Conservation (phyloP, 1,139 yeast genomes). For the Yueomyces sp. region DNA sequence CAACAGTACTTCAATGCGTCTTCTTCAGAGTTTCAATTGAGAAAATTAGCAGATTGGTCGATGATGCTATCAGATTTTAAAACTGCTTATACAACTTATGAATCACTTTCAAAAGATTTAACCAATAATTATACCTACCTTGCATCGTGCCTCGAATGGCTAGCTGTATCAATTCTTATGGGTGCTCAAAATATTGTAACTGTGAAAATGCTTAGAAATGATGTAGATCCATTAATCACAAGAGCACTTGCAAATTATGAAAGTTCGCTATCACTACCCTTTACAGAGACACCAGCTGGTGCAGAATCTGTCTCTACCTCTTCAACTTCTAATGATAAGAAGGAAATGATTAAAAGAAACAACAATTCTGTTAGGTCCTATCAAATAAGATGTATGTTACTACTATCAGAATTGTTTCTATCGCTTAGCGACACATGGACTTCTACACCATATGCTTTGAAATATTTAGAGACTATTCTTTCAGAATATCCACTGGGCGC, state of each 20-base stretch:
- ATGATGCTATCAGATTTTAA: constrained; percentile 80
- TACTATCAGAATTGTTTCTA: constrained; percentile 27
- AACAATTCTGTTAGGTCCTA: constrained; percentile 23
- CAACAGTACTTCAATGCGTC: constrained; percentile 21
- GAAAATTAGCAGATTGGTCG: constrained; percentile 88
- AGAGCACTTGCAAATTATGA: constrained; percentile 31
- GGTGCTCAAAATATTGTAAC: constrained; percentile 55
- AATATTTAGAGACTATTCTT: constrained; percentile 27
- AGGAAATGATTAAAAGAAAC: constrained; percentile 20
- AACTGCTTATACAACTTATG: constrained; percentile 76
- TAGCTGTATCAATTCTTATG: constrained; percentile 60
- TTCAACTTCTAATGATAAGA: background rate
- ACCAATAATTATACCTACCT: constrained; percentile 34
- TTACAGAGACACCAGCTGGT: background rate
- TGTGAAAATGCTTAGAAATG: constrained; percentile 47
- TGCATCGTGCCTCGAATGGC: constrained; percentile 83
- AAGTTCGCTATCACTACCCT: constrained; percentile 6
- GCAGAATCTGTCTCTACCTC: background rate
- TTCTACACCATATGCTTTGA: constrained; percentile 28
- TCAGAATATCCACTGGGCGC: constrained; percentile 23
- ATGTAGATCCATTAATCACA: constrained; percentile 41
- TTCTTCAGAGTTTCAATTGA: constrained; percentile 60
- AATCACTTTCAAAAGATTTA: constrained; percentile 67
- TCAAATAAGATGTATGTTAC: constrained; percentile 27
- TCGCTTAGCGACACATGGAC: constrained; percentile 30